Percentiles rank a stretch among this genome's conserved stretches.
Evolutionary conservation across 2,329 filamentous ascomycete species (phyloP).

Genomic region (Cladorrhinum sp.): DNA sequence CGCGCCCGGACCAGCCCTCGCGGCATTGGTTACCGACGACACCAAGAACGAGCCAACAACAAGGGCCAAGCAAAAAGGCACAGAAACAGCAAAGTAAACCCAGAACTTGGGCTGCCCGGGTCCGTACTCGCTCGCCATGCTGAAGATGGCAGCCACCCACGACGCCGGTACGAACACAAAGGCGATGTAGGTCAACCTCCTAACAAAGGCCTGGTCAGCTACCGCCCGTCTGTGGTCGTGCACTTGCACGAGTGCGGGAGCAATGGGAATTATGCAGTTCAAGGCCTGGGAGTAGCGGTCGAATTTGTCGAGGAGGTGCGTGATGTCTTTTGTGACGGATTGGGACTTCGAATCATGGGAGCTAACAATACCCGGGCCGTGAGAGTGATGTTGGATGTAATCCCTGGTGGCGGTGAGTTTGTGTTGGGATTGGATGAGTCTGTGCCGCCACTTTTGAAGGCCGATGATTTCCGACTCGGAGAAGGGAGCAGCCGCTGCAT

Average conservation of each 20-base stretch:
- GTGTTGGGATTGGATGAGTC: constrained; percentile 19
- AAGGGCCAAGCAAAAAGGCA: constrained; percentile 1
- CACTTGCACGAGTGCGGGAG: constrained; percentile 24
- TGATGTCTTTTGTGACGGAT: constrained; percentile 13
- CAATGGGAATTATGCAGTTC: constrained; percentile 21
- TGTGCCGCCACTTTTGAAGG: constrained; percentile 25
- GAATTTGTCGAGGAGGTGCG: constrained; percentile 15
- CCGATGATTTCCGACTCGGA: constrained; percentile 23
- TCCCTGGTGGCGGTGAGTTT: constrained; percentile 17
- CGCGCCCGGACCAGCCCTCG: too few species aligned
- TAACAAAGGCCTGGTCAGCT: constrained; percentile 22
- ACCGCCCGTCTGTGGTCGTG: constrained; percentile 33
- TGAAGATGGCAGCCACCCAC: constrained; percentile 18
- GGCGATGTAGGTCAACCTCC: constrained; percentile 18
- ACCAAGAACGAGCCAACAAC: not conserved
- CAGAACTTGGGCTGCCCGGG: constrained; percentile 15
- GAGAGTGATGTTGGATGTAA: constrained; percentile 13
- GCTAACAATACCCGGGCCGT: too few species aligned
- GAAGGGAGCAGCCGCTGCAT: constrained; percentile 12
- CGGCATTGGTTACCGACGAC: too few species aligned
- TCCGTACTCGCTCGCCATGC: constrained; percentile 15
- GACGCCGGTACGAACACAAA: constrained; percentile 20
- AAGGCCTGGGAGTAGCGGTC: constrained; percentile 16
- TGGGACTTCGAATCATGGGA: not conserved
- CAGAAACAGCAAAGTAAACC: constrained; percentile 17